phyloP scores from a whole-genome alignment of 139 green algal genomes.

The Closterium sp. region DNA sequence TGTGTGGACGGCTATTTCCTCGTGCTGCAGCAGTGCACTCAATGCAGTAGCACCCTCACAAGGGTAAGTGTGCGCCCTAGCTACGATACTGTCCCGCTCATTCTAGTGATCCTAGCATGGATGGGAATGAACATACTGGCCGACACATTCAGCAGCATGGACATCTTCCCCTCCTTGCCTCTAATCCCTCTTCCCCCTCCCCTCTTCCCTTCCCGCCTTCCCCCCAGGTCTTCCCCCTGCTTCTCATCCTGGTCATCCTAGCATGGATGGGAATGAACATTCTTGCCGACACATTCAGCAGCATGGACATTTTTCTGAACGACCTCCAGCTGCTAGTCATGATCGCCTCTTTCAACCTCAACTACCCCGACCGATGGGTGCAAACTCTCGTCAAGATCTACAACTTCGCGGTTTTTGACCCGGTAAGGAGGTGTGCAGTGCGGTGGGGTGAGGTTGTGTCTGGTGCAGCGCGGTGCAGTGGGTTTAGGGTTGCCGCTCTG shows the following conservation, averaged over 20 bases:
- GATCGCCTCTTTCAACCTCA: neutral
- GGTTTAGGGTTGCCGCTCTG: no score
- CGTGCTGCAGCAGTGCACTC: neutral
- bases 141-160: conserved; percentile 5
- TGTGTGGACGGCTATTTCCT: neutral
- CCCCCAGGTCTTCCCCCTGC: neutral
- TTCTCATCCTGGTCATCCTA: neutral
- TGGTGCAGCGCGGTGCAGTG: no score
- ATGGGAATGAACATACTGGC: neutral
- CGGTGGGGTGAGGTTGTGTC: no score
- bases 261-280: neutral
- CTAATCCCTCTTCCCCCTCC: neutral
- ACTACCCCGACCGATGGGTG: no score
- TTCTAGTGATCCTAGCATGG: neutral
- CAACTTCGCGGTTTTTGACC: no score
- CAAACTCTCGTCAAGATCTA: no score
- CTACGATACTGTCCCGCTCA: neutral
- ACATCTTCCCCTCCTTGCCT: neutral
- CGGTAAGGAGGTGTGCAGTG: no score
- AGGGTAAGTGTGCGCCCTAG: neutral
- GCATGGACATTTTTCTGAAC: conserved; percentile 5
- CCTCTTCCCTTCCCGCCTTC: neutral
- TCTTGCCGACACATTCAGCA: neutral
- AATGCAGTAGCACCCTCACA: neutral
- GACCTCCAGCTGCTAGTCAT: neutral